phyloP scores from a whole-genome alignment of 2,329 filamentous ascomycete genomes.

The Ceratocystis diversiconidia region DNA sequence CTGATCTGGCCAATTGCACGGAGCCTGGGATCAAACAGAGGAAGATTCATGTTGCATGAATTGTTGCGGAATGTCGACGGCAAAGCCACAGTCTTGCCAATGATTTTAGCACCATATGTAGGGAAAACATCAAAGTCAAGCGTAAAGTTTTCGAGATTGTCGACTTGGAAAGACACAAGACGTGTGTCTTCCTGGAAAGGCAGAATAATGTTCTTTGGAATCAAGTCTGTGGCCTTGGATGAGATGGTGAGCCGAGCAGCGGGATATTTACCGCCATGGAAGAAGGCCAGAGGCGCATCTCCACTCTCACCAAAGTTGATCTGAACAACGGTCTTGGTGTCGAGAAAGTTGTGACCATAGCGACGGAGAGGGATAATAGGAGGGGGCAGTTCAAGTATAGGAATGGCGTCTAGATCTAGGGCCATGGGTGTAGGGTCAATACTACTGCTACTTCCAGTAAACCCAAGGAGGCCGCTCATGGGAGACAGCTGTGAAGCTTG shows the following conservation, averaged over 20 bases:
- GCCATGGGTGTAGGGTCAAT: slow-evolving; percentile 45
- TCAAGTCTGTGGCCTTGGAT: slow-evolving; percentile 87
- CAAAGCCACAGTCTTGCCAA: slow-evolving; percentile 85
- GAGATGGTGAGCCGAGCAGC: slow-evolving; percentile 91
- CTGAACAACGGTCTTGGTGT: slow-evolving; percentile 92
- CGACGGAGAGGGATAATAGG: slow-evolving; percentile 89
- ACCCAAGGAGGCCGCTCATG: slow-evolving; percentile 30
- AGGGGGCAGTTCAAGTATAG: slow-evolving; percentile 78
- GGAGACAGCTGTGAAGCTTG: slow-evolving; percentile 26
- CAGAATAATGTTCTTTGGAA: slow-evolving; percentile 87
- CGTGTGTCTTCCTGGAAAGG: slow-evolving; percentile 94
- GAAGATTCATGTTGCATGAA: slow-evolving; percentile 60
- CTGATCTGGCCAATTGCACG: slow-evolving; percentile 85
- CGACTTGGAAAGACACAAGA: slow-evolving; percentile 87
- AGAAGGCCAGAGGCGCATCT: slow-evolving; percentile 75
- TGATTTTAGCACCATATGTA: slow-evolving; percentile 92
- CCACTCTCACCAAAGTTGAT: slow-evolving; percentile 63
- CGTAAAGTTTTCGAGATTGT: slow-evolving; percentile 81
- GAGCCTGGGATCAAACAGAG: slow-evolving; percentile 81
- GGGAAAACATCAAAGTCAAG: slow-evolving; percentile 97
- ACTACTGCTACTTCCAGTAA: slow-evolving; percentile 27
- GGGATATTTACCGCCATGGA: slow-evolving; percentile 92
- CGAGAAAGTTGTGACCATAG: slow-evolving; percentile 96
- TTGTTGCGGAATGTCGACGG: slow-evolving; percentile 66
- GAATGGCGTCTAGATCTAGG: slow-evolving; percentile 75